Percentiles rank a stretch among this genome's conserved stretches.
phyloP scores from a whole-genome alignment of 2,329 filamentous ascomycete genomes.

The Tolypocladium cylindrosporum region DNA sequence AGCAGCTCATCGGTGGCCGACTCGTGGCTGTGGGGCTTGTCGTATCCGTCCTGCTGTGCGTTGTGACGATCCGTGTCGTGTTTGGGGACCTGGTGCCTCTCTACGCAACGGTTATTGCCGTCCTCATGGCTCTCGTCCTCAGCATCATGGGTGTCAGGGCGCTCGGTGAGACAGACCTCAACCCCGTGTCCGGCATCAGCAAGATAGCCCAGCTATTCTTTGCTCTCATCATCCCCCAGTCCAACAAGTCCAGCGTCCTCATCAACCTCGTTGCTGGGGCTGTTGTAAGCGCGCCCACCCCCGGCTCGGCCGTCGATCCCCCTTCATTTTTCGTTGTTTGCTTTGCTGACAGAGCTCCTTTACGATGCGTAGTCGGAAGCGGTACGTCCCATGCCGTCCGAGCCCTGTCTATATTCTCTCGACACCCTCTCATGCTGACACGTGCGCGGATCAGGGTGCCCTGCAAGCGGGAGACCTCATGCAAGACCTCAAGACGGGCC shows the following conservation, averaged over 20 bases:
- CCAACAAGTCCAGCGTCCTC: constrained; percentile 75
- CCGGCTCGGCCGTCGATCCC: neutral
- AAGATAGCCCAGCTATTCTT: constrained; percentile 96
- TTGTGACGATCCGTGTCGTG: constrained; percentile 69
- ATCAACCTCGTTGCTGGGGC: constrained; percentile 94
- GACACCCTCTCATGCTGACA: neutral
- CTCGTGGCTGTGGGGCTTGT: constrained; percentile 67
- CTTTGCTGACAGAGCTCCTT: neutral
- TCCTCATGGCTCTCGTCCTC: constrained; percentile 70
- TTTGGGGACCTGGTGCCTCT: constrained; percentile 78
- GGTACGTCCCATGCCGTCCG: constrained; percentile 13
- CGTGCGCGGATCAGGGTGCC: constrained; percentile 42
- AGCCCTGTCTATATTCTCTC: no score
- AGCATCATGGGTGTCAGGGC: constrained; percentile 67
- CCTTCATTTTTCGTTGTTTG: neutral
- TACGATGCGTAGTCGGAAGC: constrained; percentile 25
- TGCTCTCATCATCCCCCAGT: constrained; percentile 74
- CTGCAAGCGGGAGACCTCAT: constrained; percentile 93
- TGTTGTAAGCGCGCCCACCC: constrained; percentile 33
- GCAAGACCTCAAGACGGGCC: constrained; percentile 94
- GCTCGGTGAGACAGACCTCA: constrained; percentile 78
- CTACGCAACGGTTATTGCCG: constrained; percentile 65
- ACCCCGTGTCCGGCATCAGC: constrained; percentile 91
- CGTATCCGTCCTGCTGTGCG: constrained; percentile 68
- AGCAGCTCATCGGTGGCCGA: constrained; percentile 67